These are phyloP conservation scores for Cyphellophora europaea DNA, from an alignment of 2,329 filamentous ascomycete species.

Conservation along the genomic window DNA sequence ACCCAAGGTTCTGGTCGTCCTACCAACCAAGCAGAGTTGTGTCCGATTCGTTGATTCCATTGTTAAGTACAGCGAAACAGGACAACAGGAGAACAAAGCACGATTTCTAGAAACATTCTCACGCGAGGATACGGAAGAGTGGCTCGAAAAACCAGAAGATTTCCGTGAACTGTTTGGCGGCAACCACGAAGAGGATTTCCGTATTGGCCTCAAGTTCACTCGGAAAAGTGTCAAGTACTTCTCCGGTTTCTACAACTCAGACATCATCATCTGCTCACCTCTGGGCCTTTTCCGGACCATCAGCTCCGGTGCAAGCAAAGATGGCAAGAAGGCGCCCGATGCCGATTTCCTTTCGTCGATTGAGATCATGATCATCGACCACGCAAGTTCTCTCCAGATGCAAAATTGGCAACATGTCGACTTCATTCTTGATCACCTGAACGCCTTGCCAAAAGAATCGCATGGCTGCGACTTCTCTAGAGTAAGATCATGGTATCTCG, in stretches of 20 bases:
- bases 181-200: slow-evolving; percentile 96
- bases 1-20: slow-evolving; percentile 82
- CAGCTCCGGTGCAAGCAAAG: slow-evolving; percentile 45
- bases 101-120: slow-evolving; percentile 80
- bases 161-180: slow-evolving; percentile 85
- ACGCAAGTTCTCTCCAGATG: slow-evolving; percentile 88
- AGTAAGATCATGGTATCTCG: slow-evolving; percentile 86
- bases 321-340: slow-evolving; percentile 54
- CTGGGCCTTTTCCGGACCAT: slow-evolving; percentile 85
- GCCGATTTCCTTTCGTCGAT: slow-evolving; percentile 85
- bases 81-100: slow-evolving; percentile 92
- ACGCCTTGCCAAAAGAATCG: slow-evolving; percentile 77
- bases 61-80: slow-evolving; percentile 63
- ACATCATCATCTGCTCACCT: slow-evolving; percentile 86
- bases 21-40: slow-evolving; percentile 82
- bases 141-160: slow-evolving; percentile 67
- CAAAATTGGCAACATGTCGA: slow-evolving; percentile 98
- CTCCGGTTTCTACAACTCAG: slow-evolving; percentile 89
- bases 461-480: slow-evolving; percentile 92
- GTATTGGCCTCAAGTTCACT: slow-evolving; percentile 92
- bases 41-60: slow-evolving; percentile 70
- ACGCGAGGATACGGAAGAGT: slow-evolving; percentile 56
- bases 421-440: slow-evolving; percentile 83
- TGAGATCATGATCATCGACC: slow-evolving; percentile 81
- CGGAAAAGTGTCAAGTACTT: slow-evolving; percentile 94